Percentiles rank a stretch among this genome's conserved stretches.
phyloP scores from a whole-genome alignment of 352 stramenopile genomes.

The Stephanocyclus meneghinianus region DNA sequence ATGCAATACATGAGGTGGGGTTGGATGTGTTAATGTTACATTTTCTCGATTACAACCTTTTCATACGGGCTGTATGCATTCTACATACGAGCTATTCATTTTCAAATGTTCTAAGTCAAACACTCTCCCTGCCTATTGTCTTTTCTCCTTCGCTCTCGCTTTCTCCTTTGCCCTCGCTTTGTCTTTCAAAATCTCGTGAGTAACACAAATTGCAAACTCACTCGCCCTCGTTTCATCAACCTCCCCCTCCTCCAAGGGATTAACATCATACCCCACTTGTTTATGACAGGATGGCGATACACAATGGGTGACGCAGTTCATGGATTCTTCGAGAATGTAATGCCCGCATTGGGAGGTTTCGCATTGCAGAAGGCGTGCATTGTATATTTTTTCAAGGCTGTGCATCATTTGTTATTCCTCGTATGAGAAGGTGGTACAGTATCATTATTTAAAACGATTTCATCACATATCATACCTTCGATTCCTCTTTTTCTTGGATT shows the following conservation, averaged over 20 bases:
- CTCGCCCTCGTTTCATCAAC: slow-evolving; percentile 22
- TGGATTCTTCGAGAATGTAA: slow-evolving; percentile 39
- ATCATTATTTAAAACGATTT: not conserved
- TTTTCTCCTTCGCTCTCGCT: too few relatives aligned
- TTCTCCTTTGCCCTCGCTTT: not conserved
- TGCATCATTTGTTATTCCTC: too few relatives aligned
- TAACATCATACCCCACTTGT: slow-evolving; percentile 19
- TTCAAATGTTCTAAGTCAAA: too few relatives aligned
- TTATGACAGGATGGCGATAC: slow-evolving; percentile 29
- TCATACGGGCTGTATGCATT: too few relatives aligned
- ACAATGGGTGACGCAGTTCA: slow-evolving; percentile 39
- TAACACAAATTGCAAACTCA: slow-evolving; percentile 30
- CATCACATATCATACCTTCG: not conserved
- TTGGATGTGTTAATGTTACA: too few relatives aligned
- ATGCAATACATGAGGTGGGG: too few relatives aligned
- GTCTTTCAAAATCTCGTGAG: slow-evolving; percentile 25
- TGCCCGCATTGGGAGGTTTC: slow-evolving; percentile 19
- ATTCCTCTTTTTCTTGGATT: slow-evolving; percentile 11
- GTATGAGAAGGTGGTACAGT: too few relatives aligned
- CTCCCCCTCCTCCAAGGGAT: slow-evolving; percentile 37
- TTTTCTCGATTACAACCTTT: too few relatives aligned
- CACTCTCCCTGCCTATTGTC: too few relatives aligned
- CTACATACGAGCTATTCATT: too few relatives aligned
- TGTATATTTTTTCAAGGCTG: slow-evolving; percentile 33
- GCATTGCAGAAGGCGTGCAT: slow-evolving; percentile 12